Evolutionary conservation across 352 stramenopile species (phyloP).

Genomic region (Phytophthora macrochlamydospora): DNA sequence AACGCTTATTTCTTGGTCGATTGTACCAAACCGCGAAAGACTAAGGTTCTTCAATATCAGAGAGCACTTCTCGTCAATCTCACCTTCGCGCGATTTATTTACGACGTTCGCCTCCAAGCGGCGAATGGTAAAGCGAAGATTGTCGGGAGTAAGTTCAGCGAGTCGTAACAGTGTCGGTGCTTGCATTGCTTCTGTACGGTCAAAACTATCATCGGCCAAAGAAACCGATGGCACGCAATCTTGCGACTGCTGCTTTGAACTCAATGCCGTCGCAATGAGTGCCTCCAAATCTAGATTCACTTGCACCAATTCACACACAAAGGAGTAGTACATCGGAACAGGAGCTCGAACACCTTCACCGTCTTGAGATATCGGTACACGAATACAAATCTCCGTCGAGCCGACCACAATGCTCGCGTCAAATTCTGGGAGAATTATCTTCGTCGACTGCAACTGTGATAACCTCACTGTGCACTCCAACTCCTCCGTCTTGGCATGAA

Average conservation of each 20-base stretch:
- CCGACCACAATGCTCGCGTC: conserved; percentile 23
- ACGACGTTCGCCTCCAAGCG: conserved; percentile 23
- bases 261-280: conserved; percentile 11
- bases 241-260: conserved; percentile 6
- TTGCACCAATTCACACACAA: conserved; percentile 25
- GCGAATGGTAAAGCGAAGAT: conserved; percentile 15
- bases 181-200: background rate
- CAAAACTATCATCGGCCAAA: background rate
- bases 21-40: conserved; percentile 9
- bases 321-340: conserved; percentile 22
- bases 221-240: background rate
- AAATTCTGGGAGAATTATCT: conserved; percentile 10
- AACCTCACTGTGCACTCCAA: conserved; percentile 24
- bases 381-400: conserved; percentile 32
- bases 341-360: conserved; percentile 18
- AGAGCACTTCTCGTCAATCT: conserved; percentile 5
- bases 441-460: conserved; percentile 17
- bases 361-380: conserved; percentile 23
- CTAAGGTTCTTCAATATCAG: conserved; percentile 18
- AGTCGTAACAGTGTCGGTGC: conserved; percentile 14
- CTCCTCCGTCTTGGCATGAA: conserved; percentile 23
- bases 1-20: conserved; percentile 5
- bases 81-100: conserved; percentile 3
- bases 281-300: conserved; percentile 23
- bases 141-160: conserved; percentile 17